A percentile compares a stretch with the other conserved stretches of the same genome.
Conservation (phyloP, 495 filamentous ascomycete species). For the Pyronema domesticum region DNA sequence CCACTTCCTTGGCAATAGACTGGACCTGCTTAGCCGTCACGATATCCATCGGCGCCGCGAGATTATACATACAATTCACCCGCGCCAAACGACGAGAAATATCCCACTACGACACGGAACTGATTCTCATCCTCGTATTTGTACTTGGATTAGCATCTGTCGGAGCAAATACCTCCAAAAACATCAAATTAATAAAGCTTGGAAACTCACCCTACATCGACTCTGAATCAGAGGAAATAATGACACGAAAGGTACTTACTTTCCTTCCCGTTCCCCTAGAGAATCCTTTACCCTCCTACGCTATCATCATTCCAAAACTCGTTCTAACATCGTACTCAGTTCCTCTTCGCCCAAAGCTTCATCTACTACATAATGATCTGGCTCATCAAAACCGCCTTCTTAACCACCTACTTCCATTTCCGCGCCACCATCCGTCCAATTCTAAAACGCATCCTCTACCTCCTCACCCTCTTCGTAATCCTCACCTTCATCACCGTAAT, state of each 20-base stretch:
- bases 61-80: neutral
- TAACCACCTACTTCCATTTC: neutral
- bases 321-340: neutral
- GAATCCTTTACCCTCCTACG: neutral
- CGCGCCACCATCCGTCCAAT: neutral
- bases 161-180: neutral
- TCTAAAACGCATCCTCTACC: neutral
- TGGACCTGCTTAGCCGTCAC: neutral
- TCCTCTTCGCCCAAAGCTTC: constrained; percentile 1
- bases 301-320: neutral
- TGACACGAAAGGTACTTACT: neutral
- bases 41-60: neutral
- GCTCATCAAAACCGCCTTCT: constrained; percentile 2
- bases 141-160: neutral
- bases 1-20: neutral
- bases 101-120: neutral
- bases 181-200: neutral
- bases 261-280: neutral
- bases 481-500: neutral
- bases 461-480: neutral
- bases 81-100: neutral
- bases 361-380: constrained; percentile 1
- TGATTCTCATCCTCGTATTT: neutral
- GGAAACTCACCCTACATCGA: neutral
- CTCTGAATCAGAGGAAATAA: neutral